Conservation (phyloP, 2,329 filamentous ascomycete genomes). For the Sclerotinia minor region DNA sequence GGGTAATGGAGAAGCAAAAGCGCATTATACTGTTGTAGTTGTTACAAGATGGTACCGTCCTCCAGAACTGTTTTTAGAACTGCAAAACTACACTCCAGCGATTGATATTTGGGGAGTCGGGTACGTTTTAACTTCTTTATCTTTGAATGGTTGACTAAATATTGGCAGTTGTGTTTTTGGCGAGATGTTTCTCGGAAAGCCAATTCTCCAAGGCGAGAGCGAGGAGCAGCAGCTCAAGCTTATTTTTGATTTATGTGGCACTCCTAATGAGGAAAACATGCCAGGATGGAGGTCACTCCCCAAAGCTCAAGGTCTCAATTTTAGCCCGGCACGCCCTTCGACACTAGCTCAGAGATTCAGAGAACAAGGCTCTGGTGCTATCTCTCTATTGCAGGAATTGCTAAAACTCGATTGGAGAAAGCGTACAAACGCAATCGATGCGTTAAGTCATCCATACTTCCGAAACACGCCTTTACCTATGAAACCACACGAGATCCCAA, state of each 20-base stretch:
- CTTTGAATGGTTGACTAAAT: slow-evolving; percentile 32
- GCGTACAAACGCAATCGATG: slow-evolving; percentile 91
- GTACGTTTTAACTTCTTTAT: slow-evolving; percentile 51
- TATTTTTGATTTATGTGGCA: slow-evolving; percentile 90
- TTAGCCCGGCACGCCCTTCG: slow-evolving; percentile 58
- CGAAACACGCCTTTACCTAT: slow-evolving; percentile 75
- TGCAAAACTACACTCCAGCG: slow-evolving; percentile 91
- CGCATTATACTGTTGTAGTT: slow-evolving; percentile 95
- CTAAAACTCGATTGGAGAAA: slow-evolving; percentile 85
- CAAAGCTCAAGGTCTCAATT: slow-evolving; percentile 70
- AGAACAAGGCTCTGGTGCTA: slow-evolving; percentile 68
- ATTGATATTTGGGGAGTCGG: slow-evolving; percentile 99
- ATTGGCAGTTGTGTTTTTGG: slow-evolving; percentile 83
- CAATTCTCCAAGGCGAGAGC: slow-evolving; percentile 86
- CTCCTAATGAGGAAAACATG: slow-evolving; percentile 88
- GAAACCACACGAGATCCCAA: slow-evolving; percentile 81
- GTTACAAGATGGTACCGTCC: slow-evolving; percentile 97
- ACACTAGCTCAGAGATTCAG: slow-evolving; percentile 74
- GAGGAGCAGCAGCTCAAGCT: slow-evolving; percentile 88
- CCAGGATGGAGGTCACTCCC: slow-evolving; percentile 84
- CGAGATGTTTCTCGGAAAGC: slow-evolving; percentile 93
- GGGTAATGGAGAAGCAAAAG: slow-evolving; percentile 78
- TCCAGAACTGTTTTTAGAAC: slow-evolving; percentile 83
- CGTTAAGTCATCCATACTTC: slow-evolving; percentile 90
- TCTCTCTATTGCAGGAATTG: slow-evolving; percentile 79